A percentile compares a stretch with the other conserved stretches of the same genome.
Conservation (phyloP, 495 filamentous ascomycete species). For the Hypoxylon trugodes region DNA sequence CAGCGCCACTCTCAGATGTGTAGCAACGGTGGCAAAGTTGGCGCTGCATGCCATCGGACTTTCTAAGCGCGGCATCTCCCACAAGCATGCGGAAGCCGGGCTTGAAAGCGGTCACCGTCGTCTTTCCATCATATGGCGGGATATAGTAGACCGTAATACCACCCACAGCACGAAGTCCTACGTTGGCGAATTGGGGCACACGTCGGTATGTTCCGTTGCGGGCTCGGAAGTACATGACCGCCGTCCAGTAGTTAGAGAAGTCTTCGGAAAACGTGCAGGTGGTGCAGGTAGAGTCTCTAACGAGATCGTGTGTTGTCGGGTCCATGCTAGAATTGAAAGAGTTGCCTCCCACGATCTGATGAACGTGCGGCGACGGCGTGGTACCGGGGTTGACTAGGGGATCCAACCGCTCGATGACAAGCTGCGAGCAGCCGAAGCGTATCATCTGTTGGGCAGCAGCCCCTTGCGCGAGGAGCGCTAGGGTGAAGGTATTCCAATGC, state of each 20-base stretch:
- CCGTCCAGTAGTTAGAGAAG: constrained; percentile 58
- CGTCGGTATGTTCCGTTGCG: constrained; percentile 51
- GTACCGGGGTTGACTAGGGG: constrained; percentile 50
- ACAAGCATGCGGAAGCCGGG: constrained; percentile 55
- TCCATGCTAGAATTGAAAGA: constrained; percentile 49
- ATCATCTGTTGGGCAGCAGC: constrained; percentile 46
- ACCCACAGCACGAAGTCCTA: constrained; percentile 46
- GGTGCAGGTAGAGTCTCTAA: constrained; percentile 46
- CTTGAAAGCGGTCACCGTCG: constrained; percentile 51
- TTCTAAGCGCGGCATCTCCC: constrained; percentile 49
- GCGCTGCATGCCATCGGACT: constrained; percentile 38
- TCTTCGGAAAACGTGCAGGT: constrained; percentile 50
- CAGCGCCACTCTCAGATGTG: constrained; percentile 27
- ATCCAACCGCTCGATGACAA: constrained; percentile 49
- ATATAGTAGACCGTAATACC: constrained; percentile 57
- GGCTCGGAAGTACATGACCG: constrained; percentile 49
- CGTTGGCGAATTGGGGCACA: constrained; percentile 50
- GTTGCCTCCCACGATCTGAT: constrained; percentile 51
- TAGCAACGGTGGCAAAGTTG: constrained; percentile 44
- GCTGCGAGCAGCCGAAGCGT: constrained; percentile 53
- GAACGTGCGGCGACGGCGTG: constrained; percentile 44
- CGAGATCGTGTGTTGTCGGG: constrained; percentile 43
- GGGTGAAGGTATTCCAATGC: constrained; percentile 37
- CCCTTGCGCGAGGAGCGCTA: constrained; percentile 31
- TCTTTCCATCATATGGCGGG: constrained; percentile 48